A percentile compares a stretch with the other conserved stretches of the same genome.
phyloP scores from a whole-genome alignment of 2,329 filamentous ascomycete species.

The Zymoseptoria brevis region DNA sequence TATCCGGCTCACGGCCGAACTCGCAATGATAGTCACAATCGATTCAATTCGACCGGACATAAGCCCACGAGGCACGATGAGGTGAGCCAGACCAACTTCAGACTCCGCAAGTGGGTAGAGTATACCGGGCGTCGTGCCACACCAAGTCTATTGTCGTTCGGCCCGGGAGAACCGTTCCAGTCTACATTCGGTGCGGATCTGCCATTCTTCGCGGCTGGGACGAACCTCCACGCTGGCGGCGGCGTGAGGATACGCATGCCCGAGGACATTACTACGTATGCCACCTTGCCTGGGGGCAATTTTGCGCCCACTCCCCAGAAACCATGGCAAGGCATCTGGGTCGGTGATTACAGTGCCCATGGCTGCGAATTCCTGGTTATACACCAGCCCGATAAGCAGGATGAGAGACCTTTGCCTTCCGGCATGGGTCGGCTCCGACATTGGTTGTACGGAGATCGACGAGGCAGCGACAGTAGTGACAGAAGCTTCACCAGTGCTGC shows the following conservation, averaged over 20 bases:
- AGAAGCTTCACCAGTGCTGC: slow-evolving; percentile 14
- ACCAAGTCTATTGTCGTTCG: slow-evolving; percentile 21
- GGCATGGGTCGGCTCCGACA: slow-evolving; percentile 26
- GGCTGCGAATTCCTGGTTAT: slow-evolving; percentile 83
- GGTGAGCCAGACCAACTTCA: slow-evolving; percentile 62
- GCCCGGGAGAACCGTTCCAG: slow-evolving; percentile 15
- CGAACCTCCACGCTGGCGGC: slow-evolving; percentile 3
- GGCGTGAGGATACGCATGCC: slow-evolving; percentile 43
- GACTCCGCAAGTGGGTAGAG: slow-evolving; percentile 69
- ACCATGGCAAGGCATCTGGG: slow-evolving; percentile 85
- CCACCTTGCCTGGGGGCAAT: slow-evolving; percentile 63
- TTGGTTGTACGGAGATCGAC: slow-evolving; percentile 24
- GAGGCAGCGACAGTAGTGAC: slow-evolving; percentile 14
- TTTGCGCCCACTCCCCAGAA: slow-evolving; percentile 75
- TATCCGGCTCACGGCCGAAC: slow-evolving; percentile 58
- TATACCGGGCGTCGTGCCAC: slow-evolving; percentile 38
- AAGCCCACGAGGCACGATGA: slow-evolving; percentile 48
- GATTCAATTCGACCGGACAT: slow-evolving; percentile 39
- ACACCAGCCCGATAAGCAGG: slow-evolving; percentile 57
- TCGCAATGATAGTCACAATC: slow-evolving; percentile 41
- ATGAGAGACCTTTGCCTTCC: slow-evolving; percentile 32
- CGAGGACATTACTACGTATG: slow-evolving; percentile 54
- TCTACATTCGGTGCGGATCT: slow-evolving; percentile 25
- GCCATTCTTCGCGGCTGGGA: slow-evolving; percentile 19
- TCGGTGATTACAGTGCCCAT: slow-evolving; percentile 80